A percentile compares a stretch with the other conserved stretches of the same genome.
These are phyloP conservation scores for Arthrobotrys musiformis DNA, from an alignment of 2,329 filamentous ascomycete genomes.

Conservation along the genomic window DNA sequence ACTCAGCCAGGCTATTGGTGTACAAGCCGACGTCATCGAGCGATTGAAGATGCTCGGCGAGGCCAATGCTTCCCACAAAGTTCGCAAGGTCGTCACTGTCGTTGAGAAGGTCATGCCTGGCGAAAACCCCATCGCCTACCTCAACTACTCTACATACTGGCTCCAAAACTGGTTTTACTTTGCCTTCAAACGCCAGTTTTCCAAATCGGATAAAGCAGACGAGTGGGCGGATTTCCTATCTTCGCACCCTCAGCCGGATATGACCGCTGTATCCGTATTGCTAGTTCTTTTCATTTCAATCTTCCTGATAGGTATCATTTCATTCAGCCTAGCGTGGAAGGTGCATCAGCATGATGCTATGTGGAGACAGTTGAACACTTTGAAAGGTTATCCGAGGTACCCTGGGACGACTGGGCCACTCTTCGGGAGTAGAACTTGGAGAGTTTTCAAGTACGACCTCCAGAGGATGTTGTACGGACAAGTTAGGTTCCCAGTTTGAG, in stretches of 20 bases:
- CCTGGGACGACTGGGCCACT: constrained; percentile 20
- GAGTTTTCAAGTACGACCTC: constrained; percentile 52
- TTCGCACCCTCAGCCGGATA: constrained; percentile 23
- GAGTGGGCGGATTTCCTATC: constrained; percentile 43
- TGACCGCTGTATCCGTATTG: constrained; percentile 25
- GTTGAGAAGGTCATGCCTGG: constrained; percentile 41
- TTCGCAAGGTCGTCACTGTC: constrained; percentile 19
- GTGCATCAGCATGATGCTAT: constrained; percentile 43
- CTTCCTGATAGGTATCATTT: constrained; percentile 5
- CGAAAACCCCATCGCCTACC: constrained; percentile 47
- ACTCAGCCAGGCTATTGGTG: constrained; percentile 38
- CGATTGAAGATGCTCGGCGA: constrained; percentile 43
- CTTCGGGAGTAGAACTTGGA: constrained; percentile 53
- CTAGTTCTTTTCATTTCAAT: constrained; percentile 26
- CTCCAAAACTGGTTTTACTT: constrained; percentile 45
- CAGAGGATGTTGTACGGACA: constrained; percentile 41
- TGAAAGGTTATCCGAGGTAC: constrained; percentile 37
- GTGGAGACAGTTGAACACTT: constrained; percentile 43
- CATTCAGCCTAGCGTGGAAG: constrained; percentile 4
- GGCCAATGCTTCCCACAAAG: constrained; percentile 38
- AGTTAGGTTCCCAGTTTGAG: constrained; percentile 47
- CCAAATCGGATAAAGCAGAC: constrained; percentile 36
- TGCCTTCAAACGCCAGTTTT: constrained; percentile 29
- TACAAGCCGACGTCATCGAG: constrained; percentile 45
- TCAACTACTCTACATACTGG: constrained; percentile 53